phyloP scores from a whole-genome alignment of 202 grass and related monocot genomes.

The Schoenoplectus triqueter region DNA sequence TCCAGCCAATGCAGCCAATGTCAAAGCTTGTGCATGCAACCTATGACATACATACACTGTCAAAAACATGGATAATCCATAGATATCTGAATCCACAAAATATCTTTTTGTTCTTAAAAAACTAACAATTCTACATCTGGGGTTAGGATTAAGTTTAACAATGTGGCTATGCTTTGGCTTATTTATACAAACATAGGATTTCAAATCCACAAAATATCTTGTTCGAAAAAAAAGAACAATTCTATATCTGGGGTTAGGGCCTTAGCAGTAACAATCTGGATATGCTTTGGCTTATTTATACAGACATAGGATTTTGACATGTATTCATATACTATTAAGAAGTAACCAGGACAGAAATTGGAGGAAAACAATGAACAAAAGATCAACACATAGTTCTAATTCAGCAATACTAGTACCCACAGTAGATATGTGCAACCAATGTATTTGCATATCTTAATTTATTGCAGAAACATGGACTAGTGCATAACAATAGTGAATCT shows the following conservation, averaged over 20 bases:
- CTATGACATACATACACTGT: slow-evolving; percentile 47
- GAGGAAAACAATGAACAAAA: not conserved
- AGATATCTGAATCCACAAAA: not conserved
- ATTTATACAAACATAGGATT: not conserved
- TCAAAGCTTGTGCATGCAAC: slow-evolving; percentile 88
- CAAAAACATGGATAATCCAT: not conserved
- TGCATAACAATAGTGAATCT: not conserved
- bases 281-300: not conserved
- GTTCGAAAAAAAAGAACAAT: too few species aligned
- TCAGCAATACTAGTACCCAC: too few species aligned
- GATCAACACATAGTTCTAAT: not conserved
- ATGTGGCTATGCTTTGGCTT: not conserved
- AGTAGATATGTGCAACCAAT: not conserved
- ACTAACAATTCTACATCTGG: not conserved
- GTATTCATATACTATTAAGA: not conserved
- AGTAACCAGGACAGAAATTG: not conserved
- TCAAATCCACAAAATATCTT: not conserved
- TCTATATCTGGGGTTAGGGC: not conserved
- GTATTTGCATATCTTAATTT: not conserved
- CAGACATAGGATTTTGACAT: not conserved
- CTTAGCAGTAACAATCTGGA: not conserved
- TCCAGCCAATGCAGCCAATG: slow-evolving; percentile 76
- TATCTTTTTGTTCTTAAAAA: not conserved
- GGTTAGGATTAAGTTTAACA: not conserved
- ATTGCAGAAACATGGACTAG: not conserved